Evolutionary conservation across 352 stramenopile species (phyloP).

Genomic region (Globisporangium camurandrum): DNA sequence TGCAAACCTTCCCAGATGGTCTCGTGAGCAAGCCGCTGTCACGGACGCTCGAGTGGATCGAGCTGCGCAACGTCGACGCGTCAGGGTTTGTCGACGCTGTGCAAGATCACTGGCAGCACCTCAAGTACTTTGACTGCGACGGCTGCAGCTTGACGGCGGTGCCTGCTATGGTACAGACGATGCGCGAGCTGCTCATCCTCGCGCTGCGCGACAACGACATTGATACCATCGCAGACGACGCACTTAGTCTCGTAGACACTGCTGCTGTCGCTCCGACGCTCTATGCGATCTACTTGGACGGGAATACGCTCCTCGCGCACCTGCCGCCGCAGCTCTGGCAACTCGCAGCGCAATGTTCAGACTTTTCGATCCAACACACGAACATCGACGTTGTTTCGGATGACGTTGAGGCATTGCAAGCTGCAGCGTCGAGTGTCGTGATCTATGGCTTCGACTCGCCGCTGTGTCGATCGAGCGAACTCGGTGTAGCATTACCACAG

Average conservation of each 20-base stretch:
- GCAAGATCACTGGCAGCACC: background rate
- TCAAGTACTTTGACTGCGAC: slow-evolving; percentile 10
- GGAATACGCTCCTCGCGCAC: background rate
- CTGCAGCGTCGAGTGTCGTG: background rate
- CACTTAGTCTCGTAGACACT: no score
- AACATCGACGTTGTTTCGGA: background rate
- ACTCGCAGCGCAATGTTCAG: background rate
- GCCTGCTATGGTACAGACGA: background rate
- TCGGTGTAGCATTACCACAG: background rate
- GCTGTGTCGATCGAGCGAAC: background rate
- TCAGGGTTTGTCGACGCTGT: background rate
- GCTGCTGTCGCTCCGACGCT: background rate
- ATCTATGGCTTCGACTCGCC: slow-evolving; percentile 4
- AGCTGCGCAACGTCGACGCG: background rate
- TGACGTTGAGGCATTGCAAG: background rate
- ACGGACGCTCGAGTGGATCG: slow-evolving; percentile 1
- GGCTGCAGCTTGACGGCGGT: slow-evolving; percentile 1
- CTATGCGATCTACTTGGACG: background rate
- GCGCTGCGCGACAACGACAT: slow-evolving; percentile 2
- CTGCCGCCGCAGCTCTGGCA: slow-evolving; percentile 1
- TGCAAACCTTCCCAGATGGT: background rate
- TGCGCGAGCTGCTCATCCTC: slow-evolving; percentile 1
- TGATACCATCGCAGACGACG: background rate
- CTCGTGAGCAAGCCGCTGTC: background rate
- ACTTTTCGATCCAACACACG: slow-evolving; percentile 8